Percentiles rank a stretch among this genome's conserved stretches.
These are phyloP conservation scores for Colletotrichum sp. DNA, from an alignment of 2,329 filamentous ascomycete species.

Conservation along the genomic window DNA sequence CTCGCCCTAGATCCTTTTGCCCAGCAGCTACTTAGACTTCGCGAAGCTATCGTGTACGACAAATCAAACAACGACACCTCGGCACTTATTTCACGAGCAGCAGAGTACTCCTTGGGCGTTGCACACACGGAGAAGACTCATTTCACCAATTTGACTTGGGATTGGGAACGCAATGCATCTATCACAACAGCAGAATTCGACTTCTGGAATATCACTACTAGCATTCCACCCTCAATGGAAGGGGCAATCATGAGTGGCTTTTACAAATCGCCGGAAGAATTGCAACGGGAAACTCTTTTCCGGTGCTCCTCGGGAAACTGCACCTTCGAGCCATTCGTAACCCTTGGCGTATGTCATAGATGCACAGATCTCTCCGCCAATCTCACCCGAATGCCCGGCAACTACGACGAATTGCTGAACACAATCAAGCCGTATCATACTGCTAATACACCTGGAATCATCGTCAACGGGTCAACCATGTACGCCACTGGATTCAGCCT, in stretches of 20 bases:
- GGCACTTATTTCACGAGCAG: background rate
- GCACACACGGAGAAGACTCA: too few species aligned
- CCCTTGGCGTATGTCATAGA: slow-evolving; percentile 21
- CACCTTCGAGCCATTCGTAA: slow-evolving; percentile 20
- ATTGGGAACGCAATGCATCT: too few species aligned
- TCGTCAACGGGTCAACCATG: too few species aligned
- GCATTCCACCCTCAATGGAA: background rate
- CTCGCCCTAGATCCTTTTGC: slow-evolving; percentile 2
- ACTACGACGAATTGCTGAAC: background rate
- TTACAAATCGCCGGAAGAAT: background rate
- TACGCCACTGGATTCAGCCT: too few species aligned
- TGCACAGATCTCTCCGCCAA: slow-evolving; percentile 23
- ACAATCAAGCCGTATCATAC: background rate
- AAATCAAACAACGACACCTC: background rate
- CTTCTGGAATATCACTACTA: background rate
- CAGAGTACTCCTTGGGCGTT: too few species aligned
- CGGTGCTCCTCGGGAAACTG: slow-evolving; percentile 23
- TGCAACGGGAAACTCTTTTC: background rate
- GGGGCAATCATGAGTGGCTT: slow-evolving; percentile 15
- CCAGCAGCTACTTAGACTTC: background rate
- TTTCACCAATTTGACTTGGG: too few species aligned
- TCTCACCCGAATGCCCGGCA: background rate
- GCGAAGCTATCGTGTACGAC: background rate
- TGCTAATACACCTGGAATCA: too few species aligned
- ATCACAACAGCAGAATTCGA: too few species aligned